Conservation (phyloP, 2,329 filamentous ascomycete species). For the Fusarium siculi region DNA sequence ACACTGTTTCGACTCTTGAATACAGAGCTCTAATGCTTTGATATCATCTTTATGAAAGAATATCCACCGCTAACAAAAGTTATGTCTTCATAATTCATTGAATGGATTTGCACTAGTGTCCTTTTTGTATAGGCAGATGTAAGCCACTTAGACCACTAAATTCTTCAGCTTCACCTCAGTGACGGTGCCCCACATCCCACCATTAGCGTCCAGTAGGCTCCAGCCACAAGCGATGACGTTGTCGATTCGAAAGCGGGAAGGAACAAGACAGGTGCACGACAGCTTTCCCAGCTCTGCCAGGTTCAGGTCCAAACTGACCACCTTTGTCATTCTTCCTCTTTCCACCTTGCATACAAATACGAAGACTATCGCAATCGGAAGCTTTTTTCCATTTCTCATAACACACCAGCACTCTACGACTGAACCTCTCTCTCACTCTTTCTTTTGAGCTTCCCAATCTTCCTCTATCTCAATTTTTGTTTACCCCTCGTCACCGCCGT, state of each 20-base stretch:
- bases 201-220: slow-evolving; percentile 20
- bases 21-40: neutral
- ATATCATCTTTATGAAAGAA: slow-evolving; percentile 7
- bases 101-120: slow-evolving; percentile 9
- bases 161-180: slow-evolving; percentile 4
- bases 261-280: slow-evolving; percentile 29
- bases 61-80: neutral
- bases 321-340: slow-evolving; percentile 39
- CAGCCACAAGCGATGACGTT: slow-evolving; percentile 53
- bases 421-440: neutral
- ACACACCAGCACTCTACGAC: neutral
- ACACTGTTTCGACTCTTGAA: neutral
- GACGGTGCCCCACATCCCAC: slow-evolving; percentile 17
- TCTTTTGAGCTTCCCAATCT: slow-evolving; percentile 14
- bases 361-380: slow-evolving; percentile 17
- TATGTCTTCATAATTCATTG: slow-evolving; percentile 16
- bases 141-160: slow-evolving; percentile 19
- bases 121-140: neutral
- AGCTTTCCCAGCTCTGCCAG: slow-evolving; percentile 40
- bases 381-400: neutral
- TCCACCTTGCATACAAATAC: slow-evolving; percentile 30
- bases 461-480: slow-evolving; percentile 6
- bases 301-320: slow-evolving; percentile 44
- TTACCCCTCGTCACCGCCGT: slow-evolving; percentile 43
- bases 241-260: slow-evolving; percentile 43